phyloP scores from a whole-genome alignment of 768 basidiomycete species.

The Serendipita vermifera region DNA sequence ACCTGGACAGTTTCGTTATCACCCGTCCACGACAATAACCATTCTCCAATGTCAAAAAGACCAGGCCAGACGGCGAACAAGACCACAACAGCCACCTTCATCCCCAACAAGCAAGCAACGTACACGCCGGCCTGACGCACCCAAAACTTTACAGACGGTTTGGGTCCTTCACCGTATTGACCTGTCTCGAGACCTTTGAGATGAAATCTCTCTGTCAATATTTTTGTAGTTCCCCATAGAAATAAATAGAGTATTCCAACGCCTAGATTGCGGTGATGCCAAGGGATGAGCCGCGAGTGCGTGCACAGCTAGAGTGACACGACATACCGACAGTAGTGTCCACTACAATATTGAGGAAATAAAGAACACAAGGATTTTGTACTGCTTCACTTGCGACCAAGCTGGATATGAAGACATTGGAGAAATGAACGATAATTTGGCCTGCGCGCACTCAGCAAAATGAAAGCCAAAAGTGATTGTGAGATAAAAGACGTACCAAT shows the following conservation, averaged over 20 bases:
- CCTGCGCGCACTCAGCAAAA: constrained; percentile 20
- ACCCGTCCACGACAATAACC: constrained; percentile 70
- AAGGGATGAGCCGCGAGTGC: constrained; percentile 5
- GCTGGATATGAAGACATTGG: constrained; percentile 69
- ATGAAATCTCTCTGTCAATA: constrained; percentile 49
- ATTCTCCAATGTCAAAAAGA: constrained; percentile 66
- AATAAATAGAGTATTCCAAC: constrained; percentile 69
- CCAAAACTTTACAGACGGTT: constrained; percentile 48
- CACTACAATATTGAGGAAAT: constrained; percentile 85
- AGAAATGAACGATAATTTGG: constrained; percentile 65
- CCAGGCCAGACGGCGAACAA: constrained; percentile 59
- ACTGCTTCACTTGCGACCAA: constrained; percentile 54
- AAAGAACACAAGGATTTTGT: constrained; percentile 79
- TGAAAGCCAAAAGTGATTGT: constrained; percentile 23
- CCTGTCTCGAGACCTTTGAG: constrained; percentile 76
- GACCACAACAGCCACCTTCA: constrained; percentile 83
- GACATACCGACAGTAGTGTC: constrained; percentile 79
- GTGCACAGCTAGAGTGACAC: not conserved
- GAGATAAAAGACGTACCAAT: constrained; percentile 28
- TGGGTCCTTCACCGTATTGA: constrained; percentile 75
- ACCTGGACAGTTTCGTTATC: constrained; percentile 56
- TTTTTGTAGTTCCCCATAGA: constrained; percentile 47
- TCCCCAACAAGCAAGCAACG: constrained; percentile 60
- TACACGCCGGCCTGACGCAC: constrained; percentile 69
- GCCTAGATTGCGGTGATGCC: constrained; percentile 44